phyloP scores from a whole-genome alignment of 129 eudicot genomes.

The Erigeron canadensis region DNA sequence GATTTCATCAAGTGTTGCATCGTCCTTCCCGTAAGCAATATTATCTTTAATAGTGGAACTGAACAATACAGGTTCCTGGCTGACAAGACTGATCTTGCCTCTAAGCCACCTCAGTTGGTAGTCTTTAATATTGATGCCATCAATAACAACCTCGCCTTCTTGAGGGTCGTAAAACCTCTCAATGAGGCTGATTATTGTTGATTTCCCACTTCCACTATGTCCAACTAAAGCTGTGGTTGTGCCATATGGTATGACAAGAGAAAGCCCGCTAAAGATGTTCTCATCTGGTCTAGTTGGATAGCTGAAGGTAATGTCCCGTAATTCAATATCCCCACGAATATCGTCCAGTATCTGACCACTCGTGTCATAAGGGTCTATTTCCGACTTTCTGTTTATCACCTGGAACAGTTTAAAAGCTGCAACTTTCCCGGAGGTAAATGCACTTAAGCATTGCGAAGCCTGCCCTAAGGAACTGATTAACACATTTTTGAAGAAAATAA shows the following conservation, averaged over 20 bases:
- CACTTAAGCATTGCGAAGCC: conserved; percentile 64
- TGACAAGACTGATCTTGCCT: conserved; percentile 72
- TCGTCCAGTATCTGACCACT: conserved; percentile 44
- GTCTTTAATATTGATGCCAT: conserved; percentile 60
- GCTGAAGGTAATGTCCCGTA: conserved; percentile 51
- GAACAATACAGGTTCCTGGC: conserved; percentile 81
- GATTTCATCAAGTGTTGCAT: conserved; percentile 61
- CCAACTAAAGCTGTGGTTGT: conserved; percentile 78
- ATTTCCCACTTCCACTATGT: conserved; percentile 80
- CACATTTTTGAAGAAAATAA: background rate
- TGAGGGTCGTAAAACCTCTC: conserved; percentile 79
- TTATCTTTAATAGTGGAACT: conserved; percentile 63
- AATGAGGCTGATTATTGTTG: conserved; percentile 63
- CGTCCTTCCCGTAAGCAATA: conserved; percentile 69
- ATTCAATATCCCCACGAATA: conserved; percentile 57
- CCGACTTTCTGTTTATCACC: conserved; percentile 54
- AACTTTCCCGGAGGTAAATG: conserved; percentile 69
- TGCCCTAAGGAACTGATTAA: conserved; percentile 61
- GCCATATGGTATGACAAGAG: conserved; percentile 57
- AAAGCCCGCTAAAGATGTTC: conserved; percentile 51
- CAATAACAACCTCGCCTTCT: conserved; percentile 63
- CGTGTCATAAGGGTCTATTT: conserved; percentile 61
- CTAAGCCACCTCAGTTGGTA: conserved; percentile 70
- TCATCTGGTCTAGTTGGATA: conserved; percentile 76
- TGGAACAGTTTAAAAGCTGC: conserved; percentile 76